Evolutionary conservation across 768 basidiomycete genomes (phyloP).

Genomic region (Mycena venus): DNA sequence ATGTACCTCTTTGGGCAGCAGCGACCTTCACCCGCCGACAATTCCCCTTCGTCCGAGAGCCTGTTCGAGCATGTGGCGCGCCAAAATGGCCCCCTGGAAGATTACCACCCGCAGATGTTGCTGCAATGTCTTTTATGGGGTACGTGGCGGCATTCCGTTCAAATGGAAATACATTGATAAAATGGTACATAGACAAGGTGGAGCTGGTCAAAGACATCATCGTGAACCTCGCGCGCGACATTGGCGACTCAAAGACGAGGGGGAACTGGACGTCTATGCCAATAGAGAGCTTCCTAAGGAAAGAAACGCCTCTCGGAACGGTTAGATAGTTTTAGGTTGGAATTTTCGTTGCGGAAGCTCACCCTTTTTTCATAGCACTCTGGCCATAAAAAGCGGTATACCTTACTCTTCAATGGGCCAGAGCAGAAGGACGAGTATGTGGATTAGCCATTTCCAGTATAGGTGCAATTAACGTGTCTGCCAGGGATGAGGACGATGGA

Average conservation of each 20-base stretch:
- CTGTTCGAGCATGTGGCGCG: constrained; percentile 88
- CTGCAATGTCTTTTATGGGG: constrained; percentile 95
- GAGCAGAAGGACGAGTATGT: constrained; percentile 62
- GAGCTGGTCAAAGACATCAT: constrained; percentile 89
- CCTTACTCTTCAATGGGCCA: constrained; percentile 65
- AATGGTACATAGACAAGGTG: constrained; percentile 73
- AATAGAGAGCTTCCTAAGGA: constrained; percentile 68
- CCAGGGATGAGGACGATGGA: constrained; percentile 56
- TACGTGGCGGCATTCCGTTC: constrained; percentile 48
- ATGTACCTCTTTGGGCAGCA: constrained; percentile 82
- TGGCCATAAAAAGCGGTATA: constrained; percentile 57
- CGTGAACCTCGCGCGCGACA: constrained; percentile 67
- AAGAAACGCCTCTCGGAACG: constrained; percentile 36
- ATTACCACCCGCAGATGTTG: constrained; percentile 95
- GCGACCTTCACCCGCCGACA: constrained; percentile 30
- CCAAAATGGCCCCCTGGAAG: constrained; percentile 87
- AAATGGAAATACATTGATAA: neutral
- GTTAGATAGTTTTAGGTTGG: neutral
- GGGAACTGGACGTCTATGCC: constrained; percentile 64
- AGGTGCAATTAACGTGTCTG: neutral
- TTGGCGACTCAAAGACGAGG: constrained; percentile 42
- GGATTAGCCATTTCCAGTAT: neutral
- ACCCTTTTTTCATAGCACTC: constrained; percentile 4
- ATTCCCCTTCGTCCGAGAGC: constrained; percentile 50
- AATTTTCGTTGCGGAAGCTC: neutral